These are phyloP conservation scores for Hydnomerulius pinastri DNA, from an alignment of 768 basidiomycete genomes.

Conservation along the genomic window DNA sequence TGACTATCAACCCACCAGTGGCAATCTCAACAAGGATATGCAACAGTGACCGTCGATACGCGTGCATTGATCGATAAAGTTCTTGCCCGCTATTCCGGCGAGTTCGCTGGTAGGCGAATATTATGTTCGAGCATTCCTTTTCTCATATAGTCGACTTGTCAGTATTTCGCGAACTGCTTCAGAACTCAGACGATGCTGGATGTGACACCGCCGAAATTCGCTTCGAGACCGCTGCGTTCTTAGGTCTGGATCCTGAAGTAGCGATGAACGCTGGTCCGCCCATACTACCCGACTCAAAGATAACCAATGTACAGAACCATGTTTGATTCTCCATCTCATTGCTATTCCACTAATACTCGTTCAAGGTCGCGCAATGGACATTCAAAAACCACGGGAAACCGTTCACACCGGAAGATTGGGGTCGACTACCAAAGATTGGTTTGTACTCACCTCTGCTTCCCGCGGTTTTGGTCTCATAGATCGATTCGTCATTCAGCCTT, in stretches of 20 bases:
- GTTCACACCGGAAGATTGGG: constrained; percentile 90
- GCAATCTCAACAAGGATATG: constrained; percentile 54
- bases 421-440: constrained; percentile 87
- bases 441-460: constrained; percentile 8
- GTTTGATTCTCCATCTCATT: constrained; percentile 13
- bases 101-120: constrained; percentile 66
- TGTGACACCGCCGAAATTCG: constrained; percentile 75
- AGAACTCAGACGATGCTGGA: constrained; percentile 94
- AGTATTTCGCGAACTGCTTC: constrained; percentile 84
- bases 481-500: constrained; percentile 54
- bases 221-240: constrained; percentile 65
- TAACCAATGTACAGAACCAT: constrained; percentile 45
- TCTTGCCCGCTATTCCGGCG: constrained; percentile 92
- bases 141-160: background rate
- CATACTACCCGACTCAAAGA: constrained; percentile 65
- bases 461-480: background rate
- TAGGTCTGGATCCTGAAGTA: constrained; percentile 32
- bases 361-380: constrained; percentile 75
- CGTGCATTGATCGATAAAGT: constrained; percentile 93
- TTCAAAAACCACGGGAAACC: constrained; percentile 87
- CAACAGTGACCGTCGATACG: constrained; percentile 86
- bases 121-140: background rate
- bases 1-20: constrained; percentile 28
- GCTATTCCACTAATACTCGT: background rate
- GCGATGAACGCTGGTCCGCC: constrained; percentile 7